phyloP scores from a whole-genome alignment of 768 basidiomycete genomes.

The Coprinopsis strossmayeri region DNA sequence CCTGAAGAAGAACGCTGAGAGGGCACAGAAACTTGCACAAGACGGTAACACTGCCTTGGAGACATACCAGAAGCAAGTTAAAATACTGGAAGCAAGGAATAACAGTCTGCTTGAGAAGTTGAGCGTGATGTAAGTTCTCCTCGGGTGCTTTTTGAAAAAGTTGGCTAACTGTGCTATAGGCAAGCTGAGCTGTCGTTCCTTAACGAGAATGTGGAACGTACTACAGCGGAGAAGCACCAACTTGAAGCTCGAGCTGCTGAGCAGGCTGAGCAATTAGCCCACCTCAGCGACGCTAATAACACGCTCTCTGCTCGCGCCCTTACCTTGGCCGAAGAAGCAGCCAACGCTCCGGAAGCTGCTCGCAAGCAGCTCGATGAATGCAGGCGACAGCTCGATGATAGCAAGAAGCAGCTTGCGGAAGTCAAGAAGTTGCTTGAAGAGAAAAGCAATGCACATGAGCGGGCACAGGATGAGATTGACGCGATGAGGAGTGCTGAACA shows the following conservation, averaged over 20 bases:
- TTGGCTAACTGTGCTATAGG: conserved; percentile 29
- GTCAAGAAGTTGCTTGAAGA: conserved; percentile 46
- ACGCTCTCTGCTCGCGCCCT: conserved; percentile 67
- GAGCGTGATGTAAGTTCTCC: conserved; percentile 44
- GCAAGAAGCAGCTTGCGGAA: conserved; percentile 53
- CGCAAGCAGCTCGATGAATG: conserved; percentile 51
- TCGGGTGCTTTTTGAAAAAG: conserved; percentile 6
- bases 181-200: conserved; percentile 61
- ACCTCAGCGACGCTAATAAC: conserved; percentile 77
- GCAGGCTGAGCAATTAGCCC: conserved; percentile 65
- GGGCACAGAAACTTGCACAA: conserved; percentile 85
- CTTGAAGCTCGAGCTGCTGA: conserved; percentile 64
- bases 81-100: conserved; percentile 72
- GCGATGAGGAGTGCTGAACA: conserved; percentile 67
- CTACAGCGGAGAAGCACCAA: conserved; percentile 56
- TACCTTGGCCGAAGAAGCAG: conserved; percentile 63
- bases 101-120: conserved; percentile 42
- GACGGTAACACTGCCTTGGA: conserved; percentile 75
- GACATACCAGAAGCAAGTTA: conserved; percentile 87
- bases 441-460: conserved; percentile 51
- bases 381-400: conserved; percentile 47
- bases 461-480: conserved; percentile 63
- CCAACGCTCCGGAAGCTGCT: conserved; percentile 39
- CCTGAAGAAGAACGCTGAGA: conserved; percentile 87
- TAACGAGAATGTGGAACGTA: conserved; percentile 54